phyloP scores from a whole-genome alignment of 2,329 filamentous ascomycete species.

The Alternaria gansuensis region DNA sequence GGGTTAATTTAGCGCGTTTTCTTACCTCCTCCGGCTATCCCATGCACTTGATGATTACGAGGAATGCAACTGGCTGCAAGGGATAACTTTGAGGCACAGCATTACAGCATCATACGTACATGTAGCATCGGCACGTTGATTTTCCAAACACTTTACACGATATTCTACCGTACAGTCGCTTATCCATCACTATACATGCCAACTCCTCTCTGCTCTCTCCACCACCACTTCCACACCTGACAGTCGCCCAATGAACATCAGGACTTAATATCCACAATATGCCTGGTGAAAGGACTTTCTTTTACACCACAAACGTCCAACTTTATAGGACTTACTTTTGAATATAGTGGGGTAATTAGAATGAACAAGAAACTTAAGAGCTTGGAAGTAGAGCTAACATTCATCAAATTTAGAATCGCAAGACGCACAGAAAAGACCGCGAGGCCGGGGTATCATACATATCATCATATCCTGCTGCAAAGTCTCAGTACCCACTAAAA shows the following conservation, averaged over 20 bases:
- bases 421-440: constrained; percentile 1
- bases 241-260: not conserved
- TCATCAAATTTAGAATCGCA: not conserved
- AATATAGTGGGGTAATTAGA: not conserved
- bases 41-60: not conserved
- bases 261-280: not conserved
- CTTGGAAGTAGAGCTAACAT: not conserved
- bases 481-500: not conserved
- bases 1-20: constrained; percentile 35
- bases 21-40: constrained; percentile 28
- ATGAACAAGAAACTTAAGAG: not conserved
- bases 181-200: not conserved
- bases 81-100: not conserved
- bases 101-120: not conserved
- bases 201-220: not conserved
- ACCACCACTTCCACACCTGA: not conserved
- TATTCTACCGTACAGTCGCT: not conserved
- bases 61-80: not conserved
- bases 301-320: not conserved
- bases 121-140: not conserved
- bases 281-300: not conserved
- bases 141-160: not conserved
- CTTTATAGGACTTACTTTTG: not conserved
- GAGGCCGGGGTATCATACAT: constrained; percentile 8
- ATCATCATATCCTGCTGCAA: not conserved